Evolutionary conservation across 176 grass and related monocot species (phyloP), one percentile per base, ranked within the genome.

Genomic region (Oryza meyeriana): DNA sequence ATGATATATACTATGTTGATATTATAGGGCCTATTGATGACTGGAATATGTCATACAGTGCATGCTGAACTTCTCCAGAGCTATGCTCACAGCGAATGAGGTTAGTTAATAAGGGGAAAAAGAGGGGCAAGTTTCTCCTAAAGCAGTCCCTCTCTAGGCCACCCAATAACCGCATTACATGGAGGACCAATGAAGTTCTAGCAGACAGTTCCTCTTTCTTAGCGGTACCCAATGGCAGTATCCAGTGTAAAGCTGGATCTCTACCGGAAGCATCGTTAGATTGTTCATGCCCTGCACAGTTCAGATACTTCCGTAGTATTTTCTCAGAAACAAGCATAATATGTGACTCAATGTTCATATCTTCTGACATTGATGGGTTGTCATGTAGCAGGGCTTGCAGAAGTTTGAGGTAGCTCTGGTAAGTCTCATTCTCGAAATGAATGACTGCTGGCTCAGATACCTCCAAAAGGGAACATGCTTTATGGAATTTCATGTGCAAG

Each of bases 341-440:
- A 79, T 85, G 85, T 59, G 91, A 85, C 65, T 93, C 96, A 50
- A 95, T 79, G 18, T 90, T 88, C 93, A 95, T 79, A 31, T 88
- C 85, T 68, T 76, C 76, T 16, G 92, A 88, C 42, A 93, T 68
- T 69, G 87, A 80, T 52, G 82, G 68, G 45, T 93, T 89, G 47
- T 99, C 89, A 57, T 85, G 57, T 69, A 93, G 79, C 68, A 99
- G 63, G 77, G 86, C 79, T 90, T 99, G 88, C 40, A 99, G 89
- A 76, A 99, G 85, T 79, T 91, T 99, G 20, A 99, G 89, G 73
- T 91, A 90, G 74, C 69, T 91, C 78, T 93, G 91, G 83, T 94
- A 95, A 59, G 96, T 90, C 32, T 99, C 93, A 50, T 93, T 99
- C 87, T 99, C 96, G 3, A 99, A 95, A 84, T 93, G 96, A 41